These are phyloP conservation scores for Auricularia sp. DNA, from an alignment of 768 basidiomycete genomes.

Conservation along the genomic window DNA sequence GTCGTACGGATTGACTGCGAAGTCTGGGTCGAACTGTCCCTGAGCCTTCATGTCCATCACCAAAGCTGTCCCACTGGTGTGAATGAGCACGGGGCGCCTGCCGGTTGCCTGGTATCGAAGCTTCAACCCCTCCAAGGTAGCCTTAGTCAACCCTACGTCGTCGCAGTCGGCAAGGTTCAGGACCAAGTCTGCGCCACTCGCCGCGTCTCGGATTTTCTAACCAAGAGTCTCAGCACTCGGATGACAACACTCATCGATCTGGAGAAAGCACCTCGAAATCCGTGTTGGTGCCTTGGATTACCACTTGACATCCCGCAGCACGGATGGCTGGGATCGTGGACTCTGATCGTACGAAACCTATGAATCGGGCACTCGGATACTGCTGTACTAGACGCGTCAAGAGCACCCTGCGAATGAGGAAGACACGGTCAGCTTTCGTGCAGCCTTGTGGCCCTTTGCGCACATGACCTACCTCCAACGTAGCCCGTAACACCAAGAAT, in stretches of 20 bases:
- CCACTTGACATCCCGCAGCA: neutral
- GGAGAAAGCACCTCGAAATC: neutral
- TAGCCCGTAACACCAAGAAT: conserved; percentile 5
- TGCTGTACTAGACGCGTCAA: neutral
- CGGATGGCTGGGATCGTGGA: neutral
- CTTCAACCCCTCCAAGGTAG: conserved; percentile 2
- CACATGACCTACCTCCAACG: neutral
- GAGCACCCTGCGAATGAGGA: neutral
- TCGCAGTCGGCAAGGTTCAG: conserved; percentile 4
- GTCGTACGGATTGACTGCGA: neutral
- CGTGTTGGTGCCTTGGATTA: neutral
- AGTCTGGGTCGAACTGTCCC: neutral
- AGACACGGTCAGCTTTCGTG: neutral
- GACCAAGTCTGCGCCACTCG: conserved; percentile 1
- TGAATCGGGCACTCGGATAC: neutral
- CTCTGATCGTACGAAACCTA: neutral
- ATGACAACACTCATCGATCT: no score
- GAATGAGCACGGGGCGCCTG: conserved; percentile 1
- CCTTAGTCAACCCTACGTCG: neutral
- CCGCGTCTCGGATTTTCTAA: neutral
- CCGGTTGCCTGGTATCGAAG: neutral
- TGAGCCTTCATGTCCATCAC: neutral
- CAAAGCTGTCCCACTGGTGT: conserved; percentile 5
- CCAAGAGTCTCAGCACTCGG: no score
- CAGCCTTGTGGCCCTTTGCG: neutral